Conservation (phyloP, 1,284 basidiomycete genomes). For the Microbotryomycetes sp. region DNA sequence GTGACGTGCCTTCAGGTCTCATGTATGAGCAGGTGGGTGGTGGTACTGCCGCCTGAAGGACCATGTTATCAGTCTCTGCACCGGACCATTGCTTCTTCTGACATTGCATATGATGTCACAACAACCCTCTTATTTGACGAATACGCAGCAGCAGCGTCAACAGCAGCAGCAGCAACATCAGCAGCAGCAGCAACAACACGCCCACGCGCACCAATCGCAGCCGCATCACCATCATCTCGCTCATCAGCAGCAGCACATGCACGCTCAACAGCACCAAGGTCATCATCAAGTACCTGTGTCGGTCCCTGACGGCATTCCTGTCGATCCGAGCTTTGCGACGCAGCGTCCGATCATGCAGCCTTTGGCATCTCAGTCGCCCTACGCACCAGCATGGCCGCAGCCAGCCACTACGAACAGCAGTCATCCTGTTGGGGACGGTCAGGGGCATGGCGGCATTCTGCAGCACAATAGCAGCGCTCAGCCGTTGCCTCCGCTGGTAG, state of each 20-base stretch:
- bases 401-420: background rate
- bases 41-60: no score
- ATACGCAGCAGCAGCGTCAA: background rate
- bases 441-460: conserved; percentile 1
- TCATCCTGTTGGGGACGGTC: no score
- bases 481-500: conserved; percentile 5
- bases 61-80: background rate
- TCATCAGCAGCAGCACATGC: background rate
- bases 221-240: no score
- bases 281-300: background rate
- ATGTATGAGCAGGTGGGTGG: background rate
- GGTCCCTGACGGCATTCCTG: background rate
- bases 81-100: background rate
- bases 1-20: conserved; percentile 16
- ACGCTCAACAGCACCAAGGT: background rate
- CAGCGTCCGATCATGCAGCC: background rate
- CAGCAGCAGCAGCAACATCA: background rate
- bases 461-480: conserved; percentile 14
- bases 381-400: background rate
- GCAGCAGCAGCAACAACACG: background rate
- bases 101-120: background rate
- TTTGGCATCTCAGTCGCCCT: background rate
- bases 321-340: background rate
- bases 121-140: background rate
- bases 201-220: background rate